Conservation (phyloP, 495 filamentous ascomycete species). For the Elasticomyces elasticus region DNA sequence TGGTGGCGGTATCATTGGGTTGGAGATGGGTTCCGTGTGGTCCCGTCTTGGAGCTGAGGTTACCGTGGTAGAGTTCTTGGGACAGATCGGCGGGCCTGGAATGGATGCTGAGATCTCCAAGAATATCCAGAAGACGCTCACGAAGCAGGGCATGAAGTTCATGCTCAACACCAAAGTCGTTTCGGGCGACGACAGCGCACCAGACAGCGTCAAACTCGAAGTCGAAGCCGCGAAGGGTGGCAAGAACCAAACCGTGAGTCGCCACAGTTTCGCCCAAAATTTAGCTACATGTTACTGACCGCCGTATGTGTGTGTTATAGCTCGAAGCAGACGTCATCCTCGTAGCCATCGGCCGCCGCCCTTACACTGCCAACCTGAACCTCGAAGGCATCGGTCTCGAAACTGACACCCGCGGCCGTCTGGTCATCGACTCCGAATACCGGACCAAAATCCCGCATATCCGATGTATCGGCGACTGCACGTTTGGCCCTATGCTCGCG, state of each 20-base stretch:
- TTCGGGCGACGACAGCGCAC: conserved; percentile 70
- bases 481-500: conserved; percentile 97
- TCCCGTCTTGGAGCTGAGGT: conserved; percentile 85
- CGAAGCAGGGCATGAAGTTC: conserved; percentile 97
- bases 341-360: conserved; percentile 89
- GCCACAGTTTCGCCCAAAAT: background rate
- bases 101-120: conserved; percentile 96
- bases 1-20: conserved; percentile 95
- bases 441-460: conserved; percentile 84
- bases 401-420: conserved; percentile 82
- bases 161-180: conserved; percentile 93
- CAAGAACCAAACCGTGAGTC: conserved; percentile 70
- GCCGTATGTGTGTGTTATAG: conserved; percentile 42
- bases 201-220: conserved; percentile 63
- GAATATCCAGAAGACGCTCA: conserved; percentile 79
- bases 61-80: conserved; percentile 92
- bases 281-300: background rate
- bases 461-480: conserved; percentile 90
- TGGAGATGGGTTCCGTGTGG: conserved; percentile 99
- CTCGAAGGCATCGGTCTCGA: conserved; percentile 93
- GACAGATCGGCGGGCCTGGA: conserved; percentile 92
- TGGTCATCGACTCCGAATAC: conserved; percentile 97
- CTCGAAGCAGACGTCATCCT: conserved; percentile 93
- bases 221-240: conserved; percentile 93
- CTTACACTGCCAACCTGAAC: conserved; percentile 83